Percentiles rank a stretch among this genome's conserved stretches.
These are phyloP conservation scores for Piedraia hortae DNA, from an alignment of 2,329 filamentous ascomycete genomes.

Conservation along the genomic window DNA sequence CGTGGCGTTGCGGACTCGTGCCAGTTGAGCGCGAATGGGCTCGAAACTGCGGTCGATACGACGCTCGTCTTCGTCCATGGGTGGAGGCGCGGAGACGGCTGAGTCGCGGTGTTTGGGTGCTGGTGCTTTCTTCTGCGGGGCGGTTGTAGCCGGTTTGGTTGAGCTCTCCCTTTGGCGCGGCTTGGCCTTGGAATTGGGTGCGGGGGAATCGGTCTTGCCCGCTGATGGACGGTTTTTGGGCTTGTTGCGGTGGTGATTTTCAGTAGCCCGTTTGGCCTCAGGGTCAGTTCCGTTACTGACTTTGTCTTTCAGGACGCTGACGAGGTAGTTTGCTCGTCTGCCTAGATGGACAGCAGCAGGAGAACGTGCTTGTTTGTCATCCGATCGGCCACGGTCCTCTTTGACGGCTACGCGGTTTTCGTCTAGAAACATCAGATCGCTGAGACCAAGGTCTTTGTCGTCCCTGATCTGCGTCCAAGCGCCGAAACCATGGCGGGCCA, in stretches of 20 bases:
- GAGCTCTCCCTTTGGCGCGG: slow-evolving; percentile 13
- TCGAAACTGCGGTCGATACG: slow-evolving; percentile 26
- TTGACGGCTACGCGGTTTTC: slow-evolving; percentile 97
- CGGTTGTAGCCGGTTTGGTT: slow-evolving; percentile 16
- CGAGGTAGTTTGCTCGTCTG: slow-evolving; percentile 73
- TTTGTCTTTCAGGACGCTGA: slow-evolving; percentile 84
- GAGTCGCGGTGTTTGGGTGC: slow-evolving; percentile 13
- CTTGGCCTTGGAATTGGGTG: slow-evolving; percentile 21
- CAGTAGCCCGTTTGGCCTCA: slow-evolving; percentile 49
- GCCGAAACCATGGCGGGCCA: slow-evolving; percentile 79
- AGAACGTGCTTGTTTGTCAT: slow-evolving; percentile 49
- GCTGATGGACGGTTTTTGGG: slow-evolving; percentile 39
- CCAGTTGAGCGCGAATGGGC: slow-evolving; percentile 32
- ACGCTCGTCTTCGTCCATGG: slow-evolving; percentile 20
- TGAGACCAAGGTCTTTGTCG: slow-evolving; percentile 59
- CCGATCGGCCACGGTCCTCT: slow-evolving; percentile 61
- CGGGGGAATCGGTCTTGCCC: slow-evolving; percentile 44
- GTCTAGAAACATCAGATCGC: slow-evolving; percentile 83
- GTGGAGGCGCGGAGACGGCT: slow-evolving; percentile 12
- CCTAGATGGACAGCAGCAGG: slow-evolving; percentile 95
- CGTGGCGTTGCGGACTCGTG: slow-evolving; percentile 31
- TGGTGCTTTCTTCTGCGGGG: slow-evolving; percentile 15
- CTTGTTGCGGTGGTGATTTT: slow-evolving; percentile 86
- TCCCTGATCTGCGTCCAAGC: slow-evolving; percentile 89
- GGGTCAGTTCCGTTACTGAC: slow-evolving; percentile 34